A percentile compares a stretch with the other conserved stretches of the same genome.
These are phyloP conservation scores for Trifolium pratense DNA, from an alignment of 306 rosid species.

Conservation along the genomic window DNA sequence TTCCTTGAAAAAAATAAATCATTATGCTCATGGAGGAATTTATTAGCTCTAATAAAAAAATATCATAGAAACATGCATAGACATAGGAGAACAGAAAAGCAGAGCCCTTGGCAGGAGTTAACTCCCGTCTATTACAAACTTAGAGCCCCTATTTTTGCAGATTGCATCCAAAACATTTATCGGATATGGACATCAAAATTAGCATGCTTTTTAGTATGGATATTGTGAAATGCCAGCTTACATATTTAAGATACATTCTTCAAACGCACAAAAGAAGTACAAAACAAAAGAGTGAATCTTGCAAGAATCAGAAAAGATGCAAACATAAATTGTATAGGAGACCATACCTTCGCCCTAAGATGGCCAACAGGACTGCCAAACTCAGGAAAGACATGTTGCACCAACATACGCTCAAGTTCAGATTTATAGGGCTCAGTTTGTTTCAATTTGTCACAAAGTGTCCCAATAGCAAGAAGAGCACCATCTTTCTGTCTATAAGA, in stretches of 20 bases:
- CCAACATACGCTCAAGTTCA: slow-evolving; percentile 95
- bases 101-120: background rate
- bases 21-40: slow-evolving; percentile 20
- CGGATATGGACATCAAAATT: background rate
- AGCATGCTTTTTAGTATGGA: background rate
- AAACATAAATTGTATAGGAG: slow-evolving; percentile 24
- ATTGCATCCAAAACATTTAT: slow-evolving; percentile 7
- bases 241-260: slow-evolving; percentile 6
- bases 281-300: slow-evolving; percentile 7
- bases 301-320: slow-evolving; percentile 5
- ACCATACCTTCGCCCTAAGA: slow-evolving; percentile 92
- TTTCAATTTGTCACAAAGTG: slow-evolving; percentile 91
- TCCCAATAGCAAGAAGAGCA: slow-evolving; percentile 97
- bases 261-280: slow-evolving; percentile 1
- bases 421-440: slow-evolving; percentile 94
- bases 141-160: background rate
- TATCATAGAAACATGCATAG: slow-evolving; percentile 20
- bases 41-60: slow-evolving; percentile 1
- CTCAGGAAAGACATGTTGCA: slow-evolving; percentile 97
- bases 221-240: slow-evolving; percentile 5
- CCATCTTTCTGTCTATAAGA: slow-evolving; percentile 94
- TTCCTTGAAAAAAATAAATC: background rate
- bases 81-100: background rate
- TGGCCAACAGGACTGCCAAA: slow-evolving; percentile 91
- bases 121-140: background rate